Conservation (phyloP, 768 basidiomycete genomes). For the Calocera viscosa region DNA sequence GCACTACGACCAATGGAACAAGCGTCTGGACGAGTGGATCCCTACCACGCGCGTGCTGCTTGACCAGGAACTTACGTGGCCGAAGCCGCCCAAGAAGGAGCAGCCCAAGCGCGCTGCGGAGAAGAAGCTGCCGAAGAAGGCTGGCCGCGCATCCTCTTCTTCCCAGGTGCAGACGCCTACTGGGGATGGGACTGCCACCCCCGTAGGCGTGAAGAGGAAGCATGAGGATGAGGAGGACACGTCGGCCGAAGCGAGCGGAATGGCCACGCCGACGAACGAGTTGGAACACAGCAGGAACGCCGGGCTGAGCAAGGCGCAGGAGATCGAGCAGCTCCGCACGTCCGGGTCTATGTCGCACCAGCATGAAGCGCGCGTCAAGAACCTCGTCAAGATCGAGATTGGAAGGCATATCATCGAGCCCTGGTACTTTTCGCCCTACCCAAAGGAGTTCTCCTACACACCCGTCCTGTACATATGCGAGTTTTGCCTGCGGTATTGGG, state of each 20-base stretch:
- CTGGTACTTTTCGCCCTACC: constrained; percentile 99
- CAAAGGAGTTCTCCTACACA: constrained; percentile 92
- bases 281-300: constrained; percentile 31
- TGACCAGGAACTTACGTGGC: constrained; percentile 84
- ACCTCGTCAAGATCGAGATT: constrained; percentile 91
- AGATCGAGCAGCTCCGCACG: constrained; percentile 95
- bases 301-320: constrained; percentile 92
- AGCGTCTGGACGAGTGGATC: constrained; percentile 97
- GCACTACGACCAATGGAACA: constrained; percentile 98
- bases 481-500: constrained; percentile 90
- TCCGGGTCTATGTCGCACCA: constrained; percentile 99
- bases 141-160: constrained; percentile 13
- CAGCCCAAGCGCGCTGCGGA: constrained; percentile 41
- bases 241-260: constrained; percentile 19
- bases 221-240: constrained; percentile 53
- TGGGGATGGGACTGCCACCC: constrained; percentile 48
- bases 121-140: constrained; percentile 16
- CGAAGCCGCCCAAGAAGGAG: constrained; percentile 49
- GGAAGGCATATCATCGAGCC: constrained; percentile 94
- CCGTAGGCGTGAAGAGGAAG: constrained; percentile 43
- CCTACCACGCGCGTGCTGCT: constrained; percentile 75
- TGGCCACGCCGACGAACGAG: constrained; percentile 37
- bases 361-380: constrained; percentile 96
- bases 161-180: constrained; percentile 32
- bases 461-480: constrained; percentile 96